phyloP scores from a whole-genome alignment of 129 eudicot species.

The Chrysanthemum makinoi region DNA sequence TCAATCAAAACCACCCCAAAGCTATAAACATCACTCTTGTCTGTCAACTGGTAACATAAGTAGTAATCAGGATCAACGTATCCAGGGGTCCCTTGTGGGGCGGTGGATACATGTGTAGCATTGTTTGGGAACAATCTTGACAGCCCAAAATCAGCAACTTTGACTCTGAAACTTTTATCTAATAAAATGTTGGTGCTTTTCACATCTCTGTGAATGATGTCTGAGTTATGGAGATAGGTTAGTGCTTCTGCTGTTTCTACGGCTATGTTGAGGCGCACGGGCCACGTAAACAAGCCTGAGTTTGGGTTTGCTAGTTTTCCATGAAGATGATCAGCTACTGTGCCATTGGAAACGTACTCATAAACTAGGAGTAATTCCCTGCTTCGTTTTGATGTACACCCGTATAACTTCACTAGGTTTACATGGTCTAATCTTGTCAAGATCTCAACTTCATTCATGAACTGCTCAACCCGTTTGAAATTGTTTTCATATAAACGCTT shows the following conservation, averaged over 20 bases:
- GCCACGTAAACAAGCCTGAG: slow-evolving; percentile 66
- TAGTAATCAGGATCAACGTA: slow-evolving; percentile 95
- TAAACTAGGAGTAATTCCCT: slow-evolving; percentile 76
- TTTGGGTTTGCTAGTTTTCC: slow-evolving; percentile 58
- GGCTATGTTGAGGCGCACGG: slow-evolving; percentile 66
- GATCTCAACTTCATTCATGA: slow-evolving; percentile 85
- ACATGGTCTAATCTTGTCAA: slow-evolving; percentile 57
- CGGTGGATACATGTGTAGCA: slow-evolving; percentile 87
- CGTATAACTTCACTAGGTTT: slow-evolving; percentile 70
- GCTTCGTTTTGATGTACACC: slow-evolving; percentile 87
- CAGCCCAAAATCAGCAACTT: slow-evolving; percentile 95
- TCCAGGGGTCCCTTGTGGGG: slow-evolving; percentile 98
- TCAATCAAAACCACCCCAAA: slow-evolving; percentile 88
- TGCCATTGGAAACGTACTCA: slow-evolving; percentile 82
- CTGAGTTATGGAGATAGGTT: slow-evolving; percentile 68
- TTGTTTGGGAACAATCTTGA: slow-evolving; percentile 82
- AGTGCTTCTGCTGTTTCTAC: slow-evolving; percentile 86
- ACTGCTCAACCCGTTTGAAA: slow-evolving; percentile 79
- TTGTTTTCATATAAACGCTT: slow-evolving; percentile 85
- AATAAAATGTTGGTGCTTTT: slow-evolving; percentile 75
- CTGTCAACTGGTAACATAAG: slow-evolving; percentile 75
- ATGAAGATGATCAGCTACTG: slow-evolving; percentile 91
- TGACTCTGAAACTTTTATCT: slow-evolving; percentile 69
- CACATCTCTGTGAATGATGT: slow-evolving; percentile 88
- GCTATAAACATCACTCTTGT: slow-evolving; percentile 88